Evolutionary conservation across 2,329 filamentous ascomycete genomes (phyloP).

Genomic region (Colletotrichum limetticola): DNA sequence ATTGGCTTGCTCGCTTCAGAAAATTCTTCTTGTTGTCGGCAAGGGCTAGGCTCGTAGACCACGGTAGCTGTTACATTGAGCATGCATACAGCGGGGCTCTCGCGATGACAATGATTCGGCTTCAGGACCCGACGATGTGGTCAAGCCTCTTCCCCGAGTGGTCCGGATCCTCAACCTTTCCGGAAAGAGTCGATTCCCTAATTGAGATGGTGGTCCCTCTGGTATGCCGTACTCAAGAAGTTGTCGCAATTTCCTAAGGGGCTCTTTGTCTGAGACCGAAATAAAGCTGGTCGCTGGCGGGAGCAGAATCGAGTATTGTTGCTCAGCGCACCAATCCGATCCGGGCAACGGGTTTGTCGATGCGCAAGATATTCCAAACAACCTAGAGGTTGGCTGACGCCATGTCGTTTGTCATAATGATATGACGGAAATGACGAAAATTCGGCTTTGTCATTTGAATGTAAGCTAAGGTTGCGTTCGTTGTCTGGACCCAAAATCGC

Average conservation of each 20-base stretch:
- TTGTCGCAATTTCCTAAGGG: no score
- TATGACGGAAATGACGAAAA: not conserved
- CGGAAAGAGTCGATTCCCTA: constrained; percentile 1
- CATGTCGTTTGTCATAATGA: not conserved
- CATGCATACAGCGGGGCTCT: constrained; percentile 22
- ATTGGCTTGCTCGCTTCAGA: not conserved
- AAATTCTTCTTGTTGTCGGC: not conserved
- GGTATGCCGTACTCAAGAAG: not conserved
- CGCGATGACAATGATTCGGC: not conserved
- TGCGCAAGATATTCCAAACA: not conserved
- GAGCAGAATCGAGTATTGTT: not conserved
- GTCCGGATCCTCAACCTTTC: constrained; percentile 6
- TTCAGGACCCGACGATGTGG: constrained; percentile 7
- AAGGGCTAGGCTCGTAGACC: not conserved
- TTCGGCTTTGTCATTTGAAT: not conserved
- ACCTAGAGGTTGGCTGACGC: not conserved
- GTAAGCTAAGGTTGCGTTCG: not conserved
- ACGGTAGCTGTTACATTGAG: constrained; percentile 7
- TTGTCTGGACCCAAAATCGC: constrained; percentile 1
- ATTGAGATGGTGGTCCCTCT: not conserved
- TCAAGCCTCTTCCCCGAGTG: constrained; percentile 13
- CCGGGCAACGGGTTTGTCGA: not conserved
- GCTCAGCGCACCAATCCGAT: not conserved
- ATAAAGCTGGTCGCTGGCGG: not conserved
- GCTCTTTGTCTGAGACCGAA: not conserved